These are phyloP conservation scores for Aspergillus affinis DNA, from an alignment of 495 filamentous ascomycete species.

Conservation along the genomic window DNA sequence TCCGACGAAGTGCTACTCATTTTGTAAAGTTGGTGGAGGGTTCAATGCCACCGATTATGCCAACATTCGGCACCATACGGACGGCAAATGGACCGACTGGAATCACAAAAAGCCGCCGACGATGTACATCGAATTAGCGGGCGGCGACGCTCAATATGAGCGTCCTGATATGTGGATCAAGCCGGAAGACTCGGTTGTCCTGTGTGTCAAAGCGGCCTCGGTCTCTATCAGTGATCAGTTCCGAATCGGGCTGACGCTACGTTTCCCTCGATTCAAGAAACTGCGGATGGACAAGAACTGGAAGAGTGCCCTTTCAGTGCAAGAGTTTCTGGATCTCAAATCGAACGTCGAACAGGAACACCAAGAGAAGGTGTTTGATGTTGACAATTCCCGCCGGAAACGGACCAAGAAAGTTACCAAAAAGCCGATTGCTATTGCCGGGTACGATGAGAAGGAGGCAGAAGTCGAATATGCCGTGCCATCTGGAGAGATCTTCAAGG, in stretches of 20 bases:
- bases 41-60: constrained; percentile 84
- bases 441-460: constrained; percentile 52
- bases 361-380: constrained; percentile 74
- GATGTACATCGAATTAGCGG: constrained; percentile 77
- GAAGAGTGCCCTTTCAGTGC: constrained; percentile 72
- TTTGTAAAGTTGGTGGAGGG: constrained; percentile 95
- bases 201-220: constrained; percentile 89
- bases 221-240: constrained; percentile 74
- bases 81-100: constrained; percentile 90
- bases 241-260: constrained; percentile 72
- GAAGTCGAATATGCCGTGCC: constrained; percentile 55
- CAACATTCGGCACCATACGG: constrained; percentile 76
- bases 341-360: constrained; percentile 69
- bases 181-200: constrained; percentile 80
- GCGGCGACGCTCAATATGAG: constrained; percentile 72
- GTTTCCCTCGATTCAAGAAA: constrained; percentile 89
- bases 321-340: constrained; percentile 74
- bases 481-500: constrained; percentile 64
- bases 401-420: constrained; percentile 62
- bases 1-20: constrained; percentile 79
- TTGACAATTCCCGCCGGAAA: constrained; percentile 71
- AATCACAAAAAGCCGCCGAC: constrained; percentile 75
- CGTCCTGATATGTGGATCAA: constrained; percentile 92
- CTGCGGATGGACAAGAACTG: constrained; percentile 81
- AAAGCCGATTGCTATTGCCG: constrained; percentile 68